These are phyloP conservation scores for Metarhizium humberi DNA, from an alignment of 2,329 filamentous ascomycete genomes.

Conservation along the genomic window DNA sequence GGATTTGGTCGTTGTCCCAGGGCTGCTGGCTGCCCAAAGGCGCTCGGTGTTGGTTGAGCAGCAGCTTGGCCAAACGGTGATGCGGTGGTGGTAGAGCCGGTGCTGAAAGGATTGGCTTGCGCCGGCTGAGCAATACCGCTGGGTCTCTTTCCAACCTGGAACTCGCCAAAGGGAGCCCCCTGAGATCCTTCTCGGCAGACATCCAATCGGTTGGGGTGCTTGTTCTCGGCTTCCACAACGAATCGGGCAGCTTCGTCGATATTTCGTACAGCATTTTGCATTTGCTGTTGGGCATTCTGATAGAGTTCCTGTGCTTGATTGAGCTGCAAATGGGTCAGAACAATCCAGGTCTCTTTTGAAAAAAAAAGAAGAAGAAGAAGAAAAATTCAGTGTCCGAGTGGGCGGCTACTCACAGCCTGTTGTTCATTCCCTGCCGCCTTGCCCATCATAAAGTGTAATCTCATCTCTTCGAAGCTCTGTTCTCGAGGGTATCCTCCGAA, in stretches of 20 bases:
- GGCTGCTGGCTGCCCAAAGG: constrained; percentile 30
- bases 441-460: constrained; percentile 59
- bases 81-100: constrained; percentile 9
- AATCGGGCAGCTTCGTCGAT: constrained; percentile 64
- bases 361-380: no score
- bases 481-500: constrained; percentile 74
- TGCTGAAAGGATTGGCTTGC: constrained; percentile 34
- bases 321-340: constrained; percentile 31
- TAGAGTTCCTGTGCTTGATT: constrained; percentile 53
- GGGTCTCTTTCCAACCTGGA: constrained; percentile 28
- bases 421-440: constrained; percentile 50
- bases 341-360: background rate
- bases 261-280: constrained; percentile 60
- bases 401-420: constrained; percentile 33
- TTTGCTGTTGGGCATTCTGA: constrained; percentile 58
- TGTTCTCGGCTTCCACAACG: constrained; percentile 53
- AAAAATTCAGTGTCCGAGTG: background rate
- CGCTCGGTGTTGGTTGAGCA: constrained; percentile 14
- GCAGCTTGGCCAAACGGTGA: constrained; percentile 22
- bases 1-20: constrained; percentile 24
- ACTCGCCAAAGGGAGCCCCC: constrained; percentile 35
- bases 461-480: constrained; percentile 81
- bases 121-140: constrained; percentile 15
- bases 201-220: constrained; percentile 68
- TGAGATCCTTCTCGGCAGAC: constrained; percentile 40